Conservation (phyloP, 305 asterid genomes). For the Fraxinus latifolia region DNA sequence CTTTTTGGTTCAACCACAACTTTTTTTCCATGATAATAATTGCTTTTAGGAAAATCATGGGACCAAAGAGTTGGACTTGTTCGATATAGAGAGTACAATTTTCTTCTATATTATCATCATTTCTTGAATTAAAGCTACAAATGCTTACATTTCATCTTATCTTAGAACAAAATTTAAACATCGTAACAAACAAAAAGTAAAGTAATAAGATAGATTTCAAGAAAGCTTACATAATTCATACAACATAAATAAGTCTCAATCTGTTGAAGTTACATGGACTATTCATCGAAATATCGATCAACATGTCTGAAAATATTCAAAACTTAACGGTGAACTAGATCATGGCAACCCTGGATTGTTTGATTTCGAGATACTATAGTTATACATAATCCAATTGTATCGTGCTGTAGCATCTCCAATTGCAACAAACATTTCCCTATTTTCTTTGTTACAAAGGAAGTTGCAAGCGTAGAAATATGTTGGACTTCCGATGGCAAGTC, state of each 20-base stretch:
- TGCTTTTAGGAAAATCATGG: neutral
- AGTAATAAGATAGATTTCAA: neutral
- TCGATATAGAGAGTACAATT: neutral
- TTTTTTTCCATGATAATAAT: neutral
- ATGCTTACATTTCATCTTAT: neutral
- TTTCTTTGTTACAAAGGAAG: neutral
- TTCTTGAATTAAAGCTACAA: neutral
- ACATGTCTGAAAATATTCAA: neutral
- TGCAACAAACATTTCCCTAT: neutral
- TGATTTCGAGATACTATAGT: neutral
- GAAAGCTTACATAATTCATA: neutral
- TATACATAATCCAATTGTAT: neutral
- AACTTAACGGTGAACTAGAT: neutral
- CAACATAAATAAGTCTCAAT: neutral
- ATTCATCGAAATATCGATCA: neutral
- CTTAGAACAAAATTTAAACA: neutral
- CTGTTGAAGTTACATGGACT: neutral
- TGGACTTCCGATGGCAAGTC: neutral
- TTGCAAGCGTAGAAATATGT: conserved; percentile 1
- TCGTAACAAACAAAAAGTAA: neutral
- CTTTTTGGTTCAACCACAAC: neutral
- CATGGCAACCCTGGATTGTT: neutral
- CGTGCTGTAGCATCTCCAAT: neutral
- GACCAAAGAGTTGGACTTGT: neutral
- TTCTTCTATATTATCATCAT: neutral